Conservation (phyloP, 1,284 basidiomycete species). For the Gymnopus androsaceus region DNA sequence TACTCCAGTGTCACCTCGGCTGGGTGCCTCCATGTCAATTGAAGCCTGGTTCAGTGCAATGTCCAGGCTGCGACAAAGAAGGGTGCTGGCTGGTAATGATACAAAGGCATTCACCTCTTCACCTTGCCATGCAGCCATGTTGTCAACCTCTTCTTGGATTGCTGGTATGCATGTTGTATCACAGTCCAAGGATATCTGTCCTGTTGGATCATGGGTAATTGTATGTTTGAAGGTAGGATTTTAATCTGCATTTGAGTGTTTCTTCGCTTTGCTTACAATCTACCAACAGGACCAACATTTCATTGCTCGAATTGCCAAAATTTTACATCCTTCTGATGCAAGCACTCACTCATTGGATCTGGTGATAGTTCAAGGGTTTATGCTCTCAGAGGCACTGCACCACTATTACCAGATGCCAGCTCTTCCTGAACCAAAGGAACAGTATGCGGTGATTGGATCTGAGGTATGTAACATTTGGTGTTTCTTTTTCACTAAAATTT, state of each 20-base stretch:
- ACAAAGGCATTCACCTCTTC: not conserved
- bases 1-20: slow-evolving; percentile 14
- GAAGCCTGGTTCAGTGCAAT: not conserved
- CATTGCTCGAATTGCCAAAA: not conserved
- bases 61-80: too few relatives aligned
- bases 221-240: too few relatives aligned
- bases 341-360: not conserved
- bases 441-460: too few relatives aligned
- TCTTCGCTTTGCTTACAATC: not conserved
- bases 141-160: too few relatives aligned
- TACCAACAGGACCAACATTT: not conserved
- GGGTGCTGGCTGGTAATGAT: not conserved
- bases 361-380: not conserved
- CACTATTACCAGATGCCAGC: too few relatives aligned
- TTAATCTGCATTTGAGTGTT: not conserved
- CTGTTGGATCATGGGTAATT: not conserved
- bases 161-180: too few relatives aligned
- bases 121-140: not conserved
- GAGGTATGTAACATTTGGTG: not conserved
- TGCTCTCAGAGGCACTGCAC: too few relatives aligned
- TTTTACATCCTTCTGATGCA: not conserved
- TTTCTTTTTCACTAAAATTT: not conserved
- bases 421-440: too few relatives aligned
- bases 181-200: not conserved
- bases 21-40: slow-evolving; percentile 3